Base-by-base conservation (phyloP, 345 rosid genomes). In the Eucalyptus decipiens region DNA sequence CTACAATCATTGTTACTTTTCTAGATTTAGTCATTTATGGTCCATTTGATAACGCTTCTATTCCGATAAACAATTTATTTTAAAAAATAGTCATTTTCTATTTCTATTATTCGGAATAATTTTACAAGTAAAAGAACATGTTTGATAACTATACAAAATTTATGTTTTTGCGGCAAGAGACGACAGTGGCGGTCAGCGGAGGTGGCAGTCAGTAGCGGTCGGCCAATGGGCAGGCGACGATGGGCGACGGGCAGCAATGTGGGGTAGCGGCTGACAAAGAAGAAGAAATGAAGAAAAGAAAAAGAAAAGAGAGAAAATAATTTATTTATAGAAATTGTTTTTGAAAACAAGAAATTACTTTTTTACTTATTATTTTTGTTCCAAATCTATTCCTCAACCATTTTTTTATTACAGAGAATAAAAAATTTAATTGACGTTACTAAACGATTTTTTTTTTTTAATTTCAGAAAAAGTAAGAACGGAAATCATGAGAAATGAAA, bases 181-280 rank as follows among this genome's bases (percentile, higher is more conserved):
- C n/a, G n/a, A n/a, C n/a, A n/a, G n/a, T n/a, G n/a, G n/a, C n/a
- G n/a, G n/a, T n/a, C n/a, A n/a, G n/a, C n/a, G n/a, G n/a, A n/a
- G n/a, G n/a, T n/a, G n/a, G n/a, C n/a, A n/a, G n/a, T 51, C 3
- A 51, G 54, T 4, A 51, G 4, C 1, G 0, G 9, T 51, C 0
- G 4, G 24, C 2, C 0, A 8, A 52, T 2, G 2, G 4, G 24
- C 0, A 2, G 4, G 24, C 0, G 24, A 4, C 4, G 4, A 52
- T 0, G 4, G 1, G 56, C 2, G 18, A 0, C 9, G 4, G 1
- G 8, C 1, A 2, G 5, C 56, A 52, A 52, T 52, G 21, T 10
- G 21, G 23, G 23, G 9, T 51, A 24, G 24, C 0, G 1, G 2
- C 4, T 19, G 2, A 4, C 56, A 52, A 52, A 52, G 4, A 52